Conservation (phyloP, 345 rosid genomes). For the Murraya paniculata region DNA sequence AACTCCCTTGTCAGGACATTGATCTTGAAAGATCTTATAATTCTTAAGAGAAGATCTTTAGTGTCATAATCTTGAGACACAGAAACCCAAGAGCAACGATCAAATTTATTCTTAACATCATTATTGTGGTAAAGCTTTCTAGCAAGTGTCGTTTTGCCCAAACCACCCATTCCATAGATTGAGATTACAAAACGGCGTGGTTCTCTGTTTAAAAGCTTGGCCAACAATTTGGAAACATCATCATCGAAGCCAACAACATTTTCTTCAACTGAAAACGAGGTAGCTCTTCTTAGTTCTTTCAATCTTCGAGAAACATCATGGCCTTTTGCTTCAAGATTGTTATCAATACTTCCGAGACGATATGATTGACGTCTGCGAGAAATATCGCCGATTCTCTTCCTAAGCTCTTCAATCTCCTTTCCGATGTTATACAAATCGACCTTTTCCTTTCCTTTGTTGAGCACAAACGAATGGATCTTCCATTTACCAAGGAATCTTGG, state of each 20-base stretch:
- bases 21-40: neutral
- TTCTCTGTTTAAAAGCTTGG: neutral
- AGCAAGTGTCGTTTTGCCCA: conserved; percentile 27
- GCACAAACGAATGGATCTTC: neutral
- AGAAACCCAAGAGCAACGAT: conserved; percentile 14
- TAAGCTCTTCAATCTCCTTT: neutral
- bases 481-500: neutral
- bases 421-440: neutral
- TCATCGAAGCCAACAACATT: conserved; percentile 18
- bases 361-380: neutral
- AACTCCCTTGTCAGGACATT: neutral
- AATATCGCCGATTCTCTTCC: neutral
- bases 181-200: conserved; percentile 6
- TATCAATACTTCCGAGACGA: neutral
- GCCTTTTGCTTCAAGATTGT: neutral
- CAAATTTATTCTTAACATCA: neutral
- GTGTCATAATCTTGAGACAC: conserved; percentile 24
- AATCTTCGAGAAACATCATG: neutral
- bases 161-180: conserved; percentile 28
- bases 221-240: conserved; percentile 1
- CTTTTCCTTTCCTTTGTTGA: neutral
- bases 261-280: conserved; percentile 7
- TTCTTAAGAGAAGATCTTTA: conserved; percentile 11
- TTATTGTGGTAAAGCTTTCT: conserved; percentile 19
- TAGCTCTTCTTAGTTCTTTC: neutral